Evolutionary conservation across 306 rosid genomes (phyloP).

Genomic region (Quercus bicolor): DNA sequence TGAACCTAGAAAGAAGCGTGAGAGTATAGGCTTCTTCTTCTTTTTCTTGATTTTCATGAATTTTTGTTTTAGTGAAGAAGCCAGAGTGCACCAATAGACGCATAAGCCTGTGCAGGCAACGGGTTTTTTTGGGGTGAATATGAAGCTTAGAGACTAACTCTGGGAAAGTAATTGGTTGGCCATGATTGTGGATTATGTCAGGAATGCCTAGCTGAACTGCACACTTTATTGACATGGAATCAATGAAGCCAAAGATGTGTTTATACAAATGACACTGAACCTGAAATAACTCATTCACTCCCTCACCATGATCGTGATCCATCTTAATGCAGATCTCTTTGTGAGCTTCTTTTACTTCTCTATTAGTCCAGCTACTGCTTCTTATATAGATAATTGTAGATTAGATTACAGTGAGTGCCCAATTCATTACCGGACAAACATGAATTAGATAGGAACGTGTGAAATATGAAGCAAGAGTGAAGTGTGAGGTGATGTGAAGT

Average conservation of each 20-base stretch:
- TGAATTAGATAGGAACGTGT: too few species aligned
- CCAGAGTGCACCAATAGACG: too few species aligned
- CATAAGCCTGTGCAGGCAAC: too few species aligned
- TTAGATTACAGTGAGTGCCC: background rate
- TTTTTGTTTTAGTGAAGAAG: too few species aligned
- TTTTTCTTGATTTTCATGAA: too few species aligned
- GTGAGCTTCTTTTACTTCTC: background rate
- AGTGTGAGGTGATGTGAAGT: too few species aligned
- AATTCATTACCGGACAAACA: too few species aligned
- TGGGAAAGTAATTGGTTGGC: slow-evolving; percentile 42
- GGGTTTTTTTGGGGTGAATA: too few species aligned
- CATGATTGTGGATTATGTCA: slow-evolving; percentile 23
- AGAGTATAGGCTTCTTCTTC: slow-evolving; percentile 27
- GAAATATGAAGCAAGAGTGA: too few species aligned
- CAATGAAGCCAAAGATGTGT: slow-evolving; percentile 10
- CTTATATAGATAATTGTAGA: background rate
- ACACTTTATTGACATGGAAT: slow-evolving; percentile 45
- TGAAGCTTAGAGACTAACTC: slow-evolving; percentile 25
- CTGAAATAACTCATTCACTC: slow-evolving; percentile 3
- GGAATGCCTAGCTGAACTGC: slow-evolving; percentile 25
- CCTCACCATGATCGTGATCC: background rate
- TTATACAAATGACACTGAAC: slow-evolving; percentile 32
- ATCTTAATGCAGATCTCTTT: background rate
- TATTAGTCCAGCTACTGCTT: background rate
- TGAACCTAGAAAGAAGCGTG: slow-evolving; percentile 46